These are phyloP conservation scores for Saprolegnia parasitica DNA, from an alignment of 352 stramenopile species.

Conservation along the genomic window DNA sequence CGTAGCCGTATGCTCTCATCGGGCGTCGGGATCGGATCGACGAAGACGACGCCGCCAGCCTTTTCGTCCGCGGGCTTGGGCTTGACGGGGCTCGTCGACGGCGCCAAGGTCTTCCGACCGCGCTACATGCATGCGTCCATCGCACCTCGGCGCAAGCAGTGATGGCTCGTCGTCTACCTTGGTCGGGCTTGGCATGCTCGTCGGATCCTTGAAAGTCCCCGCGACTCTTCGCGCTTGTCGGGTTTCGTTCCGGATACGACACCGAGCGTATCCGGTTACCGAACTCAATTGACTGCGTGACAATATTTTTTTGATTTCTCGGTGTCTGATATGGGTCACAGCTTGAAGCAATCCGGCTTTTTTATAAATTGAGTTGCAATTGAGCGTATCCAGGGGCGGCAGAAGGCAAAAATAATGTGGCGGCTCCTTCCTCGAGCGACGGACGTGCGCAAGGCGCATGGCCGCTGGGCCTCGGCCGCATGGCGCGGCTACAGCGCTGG, in stretches of 20 bases:
- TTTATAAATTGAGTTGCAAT: too few species aligned
- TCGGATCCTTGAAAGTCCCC: background rate
- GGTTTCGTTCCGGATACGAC: too few species aligned
- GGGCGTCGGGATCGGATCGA: conserved; percentile 33
- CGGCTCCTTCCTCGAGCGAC: conserved; percentile 1
- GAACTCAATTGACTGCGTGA: too few species aligned
- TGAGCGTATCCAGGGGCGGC: too few species aligned
- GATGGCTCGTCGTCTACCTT: conserved; percentile 9
- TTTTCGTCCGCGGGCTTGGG: conserved; percentile 45
- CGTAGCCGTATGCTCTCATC: conserved; percentile 36
- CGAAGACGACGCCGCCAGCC: conserved; percentile 9
- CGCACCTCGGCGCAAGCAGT: background rate
- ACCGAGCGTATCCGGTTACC: too few species aligned
- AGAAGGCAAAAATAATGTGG: background rate
- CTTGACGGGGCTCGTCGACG: conserved; percentile 63
- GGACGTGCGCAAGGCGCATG: too few species aligned
- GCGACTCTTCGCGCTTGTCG: too few species aligned
- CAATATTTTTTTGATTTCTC: too few species aligned
- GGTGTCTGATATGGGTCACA: too few species aligned
- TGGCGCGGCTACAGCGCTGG: background rate
- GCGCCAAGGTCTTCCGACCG: conserved; percentile 35
- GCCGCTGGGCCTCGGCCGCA: background rate
- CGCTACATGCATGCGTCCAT: background rate
- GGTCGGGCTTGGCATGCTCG: conserved; percentile 21
- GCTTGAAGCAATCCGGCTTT: too few species aligned